Conservation (phyloP, 129 eudicot species). For the Gnaphalium uliginosum region DNA sequence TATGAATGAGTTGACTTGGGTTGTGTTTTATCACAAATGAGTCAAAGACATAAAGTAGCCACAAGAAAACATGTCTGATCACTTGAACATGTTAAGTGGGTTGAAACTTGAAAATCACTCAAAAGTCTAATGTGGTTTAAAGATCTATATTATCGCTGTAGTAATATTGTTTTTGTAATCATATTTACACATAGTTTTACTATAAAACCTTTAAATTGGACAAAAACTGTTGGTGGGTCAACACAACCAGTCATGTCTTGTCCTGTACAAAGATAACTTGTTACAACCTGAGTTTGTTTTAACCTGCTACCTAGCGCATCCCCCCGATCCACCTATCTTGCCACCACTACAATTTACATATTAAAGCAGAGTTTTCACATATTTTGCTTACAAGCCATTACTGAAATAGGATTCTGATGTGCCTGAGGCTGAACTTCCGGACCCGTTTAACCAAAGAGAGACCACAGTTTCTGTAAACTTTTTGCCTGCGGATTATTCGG, state of each 20-base stretch:
- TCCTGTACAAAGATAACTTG: neutral
- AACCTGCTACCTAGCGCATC: neutral
- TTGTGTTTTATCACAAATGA: neutral
- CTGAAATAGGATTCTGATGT: constrained; percentile 50
- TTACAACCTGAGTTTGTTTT: neutral
- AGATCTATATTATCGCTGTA: neutral
- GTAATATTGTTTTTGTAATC: neutral
- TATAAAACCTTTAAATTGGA: neutral
- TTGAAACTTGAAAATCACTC: neutral
- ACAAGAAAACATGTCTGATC: neutral
- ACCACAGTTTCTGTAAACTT: constrained; percentile 22
- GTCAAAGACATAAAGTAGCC: neutral
- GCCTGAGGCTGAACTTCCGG: constrained; percentile 77
- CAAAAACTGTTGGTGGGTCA: constrained; percentile 3
- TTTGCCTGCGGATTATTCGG: constrained; percentile 23
- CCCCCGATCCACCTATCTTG: neutral
- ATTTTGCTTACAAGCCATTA: constrained; percentile 15
- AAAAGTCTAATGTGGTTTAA: neutral
- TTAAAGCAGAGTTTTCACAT: neutral
- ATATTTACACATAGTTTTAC: neutral
- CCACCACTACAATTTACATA: neutral
- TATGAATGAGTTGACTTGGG: neutral
- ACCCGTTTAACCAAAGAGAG: constrained; percentile 46
- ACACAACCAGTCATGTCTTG: neutral
- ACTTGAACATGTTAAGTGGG: neutral